phyloP scores from a whole-genome alignment of 805 yeast genomes.

The Saturnispora zaruensis region DNA sequence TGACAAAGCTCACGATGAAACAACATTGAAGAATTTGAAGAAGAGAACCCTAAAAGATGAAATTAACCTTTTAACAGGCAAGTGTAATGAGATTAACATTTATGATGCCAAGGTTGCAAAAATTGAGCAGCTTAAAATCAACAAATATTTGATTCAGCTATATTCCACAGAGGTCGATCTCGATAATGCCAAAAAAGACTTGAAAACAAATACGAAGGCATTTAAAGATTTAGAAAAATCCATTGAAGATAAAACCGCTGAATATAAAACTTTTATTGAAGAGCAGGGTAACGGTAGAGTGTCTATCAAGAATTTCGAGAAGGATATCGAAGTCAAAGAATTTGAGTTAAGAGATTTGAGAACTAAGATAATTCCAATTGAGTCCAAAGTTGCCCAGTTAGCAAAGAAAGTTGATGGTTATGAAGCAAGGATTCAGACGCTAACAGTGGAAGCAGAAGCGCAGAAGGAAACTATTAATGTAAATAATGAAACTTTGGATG shows the following conservation, averaged over 20 bases:
- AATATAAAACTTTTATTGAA: constrained; percentile 24
- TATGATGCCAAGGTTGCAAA: constrained; percentile 49
- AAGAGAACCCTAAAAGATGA: constrained; percentile 67
- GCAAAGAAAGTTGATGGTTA: constrained; percentile 38
- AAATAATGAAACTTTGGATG: constrained; percentile 39
- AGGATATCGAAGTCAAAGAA: constrained; percentile 38
- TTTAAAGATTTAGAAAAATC: constrained; percentile 23
- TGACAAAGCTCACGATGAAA: constrained; percentile 54
- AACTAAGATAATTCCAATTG: constrained; percentile 48
- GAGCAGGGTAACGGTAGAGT: constrained; percentile 41
- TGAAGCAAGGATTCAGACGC: constrained; percentile 40
- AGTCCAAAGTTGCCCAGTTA: constrained; percentile 44
- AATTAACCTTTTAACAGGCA: constrained; percentile 68
- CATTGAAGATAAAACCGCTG: constrained; percentile 25
- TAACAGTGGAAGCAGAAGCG: constrained; percentile 43
- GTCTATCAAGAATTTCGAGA: constrained; percentile 33
- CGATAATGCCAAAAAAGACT: constrained; percentile 26
- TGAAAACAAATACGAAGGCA: constrained; percentile 30
- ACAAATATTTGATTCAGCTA: constrained; percentile 53
- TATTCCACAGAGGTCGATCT: constrained; percentile 46
- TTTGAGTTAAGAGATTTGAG: constrained; percentile 10
- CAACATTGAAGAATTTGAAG: constrained; percentile 57
- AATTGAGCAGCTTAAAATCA: constrained; percentile 37
- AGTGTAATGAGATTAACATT: constrained; percentile 59
- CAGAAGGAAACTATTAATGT: constrained; percentile 38